Percentiles rank a stretch among this genome's conserved stretches.
Conservation (phyloP, 306 rosid species). For the Dryas octopetala region DNA sequence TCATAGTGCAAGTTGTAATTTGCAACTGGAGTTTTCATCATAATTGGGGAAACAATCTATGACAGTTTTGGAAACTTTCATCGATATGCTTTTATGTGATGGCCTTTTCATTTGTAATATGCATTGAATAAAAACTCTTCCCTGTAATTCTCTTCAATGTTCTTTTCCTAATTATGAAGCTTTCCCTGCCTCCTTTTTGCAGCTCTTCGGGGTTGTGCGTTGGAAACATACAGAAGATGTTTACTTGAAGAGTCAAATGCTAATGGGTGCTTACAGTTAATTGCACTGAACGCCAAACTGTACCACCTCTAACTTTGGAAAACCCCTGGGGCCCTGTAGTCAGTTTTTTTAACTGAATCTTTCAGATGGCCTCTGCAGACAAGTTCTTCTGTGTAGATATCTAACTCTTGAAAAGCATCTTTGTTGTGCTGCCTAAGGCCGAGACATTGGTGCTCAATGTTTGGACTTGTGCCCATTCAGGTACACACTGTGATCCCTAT, state of each 20-base stretch:
- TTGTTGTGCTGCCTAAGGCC: conserved; percentile 56
- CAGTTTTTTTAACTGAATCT: conserved; percentile 37
- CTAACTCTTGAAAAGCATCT: conserved; percentile 62
- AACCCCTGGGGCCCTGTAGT: conserved; percentile 41
- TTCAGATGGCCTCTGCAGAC: conserved; percentile 49
- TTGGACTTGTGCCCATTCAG: conserved; percentile 48
- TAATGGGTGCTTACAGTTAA: conserved; percentile 14
- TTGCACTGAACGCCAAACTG: not conserved
- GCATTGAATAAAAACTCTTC: not conserved
- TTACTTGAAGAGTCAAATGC: conserved; percentile 6
- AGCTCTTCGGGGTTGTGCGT: conserved; percentile 23
- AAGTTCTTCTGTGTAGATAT: conserved; percentile 87
- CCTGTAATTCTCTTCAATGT: not conserved
- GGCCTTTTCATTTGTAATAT: not conserved
- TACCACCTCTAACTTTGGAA: conserved; percentile 32
- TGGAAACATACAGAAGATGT: conserved; percentile 11
- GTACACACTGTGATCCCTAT: conserved; percentile 42
- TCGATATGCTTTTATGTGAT: not conserved
- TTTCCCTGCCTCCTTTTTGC: conserved; percentile 1
- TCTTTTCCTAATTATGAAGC: not conserved
- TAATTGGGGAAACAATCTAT: not conserved
- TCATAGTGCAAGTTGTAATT: not conserved
- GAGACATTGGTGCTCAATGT: conserved; percentile 47
- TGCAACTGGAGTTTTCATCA: not conserved
- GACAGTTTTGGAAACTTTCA: not conserved